Percentiles rank a stretch among this genome's conserved stretches.
phyloP scores from a whole-genome alignment of 2,329 filamentous ascomycete species.

The Stagonosporopsis cucurbitacearum region DNA sequence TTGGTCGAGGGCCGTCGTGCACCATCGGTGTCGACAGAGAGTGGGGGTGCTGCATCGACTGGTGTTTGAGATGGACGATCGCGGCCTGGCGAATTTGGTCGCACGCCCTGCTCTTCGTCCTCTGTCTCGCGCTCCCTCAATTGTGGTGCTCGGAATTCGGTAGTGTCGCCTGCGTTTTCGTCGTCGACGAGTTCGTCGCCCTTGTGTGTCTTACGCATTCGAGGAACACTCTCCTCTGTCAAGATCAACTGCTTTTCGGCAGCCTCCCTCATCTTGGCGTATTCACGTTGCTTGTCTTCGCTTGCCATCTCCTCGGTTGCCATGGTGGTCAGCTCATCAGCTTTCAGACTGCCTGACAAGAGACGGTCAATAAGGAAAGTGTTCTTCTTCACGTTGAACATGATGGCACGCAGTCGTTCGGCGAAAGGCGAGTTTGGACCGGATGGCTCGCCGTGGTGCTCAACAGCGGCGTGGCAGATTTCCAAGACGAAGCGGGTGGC shows the following conservation, averaged over 20 bases:
- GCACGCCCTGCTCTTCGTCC: slow-evolving; percentile 30
- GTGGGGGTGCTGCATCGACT: slow-evolving; percentile 29
- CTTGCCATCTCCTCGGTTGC: slow-evolving; percentile 88
- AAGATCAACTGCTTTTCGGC: slow-evolving; percentile 86
- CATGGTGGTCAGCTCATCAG: slow-evolving; percentile 85
- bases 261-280: slow-evolving; percentile 76
- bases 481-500: slow-evolving; percentile 76
- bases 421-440: slow-evolving; percentile 58
- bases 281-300: slow-evolving; percentile 81
- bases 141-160: slow-evolving; percentile 39
- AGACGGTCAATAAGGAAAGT: slow-evolving; percentile 76
- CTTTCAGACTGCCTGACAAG: slow-evolving; percentile 72
- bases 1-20: slow-evolving; percentile 63
- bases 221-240: slow-evolving; percentile 72
- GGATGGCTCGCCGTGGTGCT: slow-evolving; percentile 60
- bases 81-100: slow-evolving; percentile 23
- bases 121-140: slow-evolving; percentile 35
- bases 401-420: slow-evolving; percentile 74
- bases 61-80: slow-evolving; percentile 31
- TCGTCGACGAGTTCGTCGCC: slow-evolving; percentile 89
- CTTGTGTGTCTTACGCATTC: slow-evolving; percentile 90
- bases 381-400: slow-evolving; percentile 91
- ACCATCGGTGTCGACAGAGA: slow-evolving; percentile 49
- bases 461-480: slow-evolving; percentile 74
- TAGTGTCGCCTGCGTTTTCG: slow-evolving; percentile 55